A percentile compares a stretch with the other conserved stretches of the same genome.
phyloP scores from a whole-genome alignment of 140 eudicot species.

The Bidens hawaiensis region DNA sequence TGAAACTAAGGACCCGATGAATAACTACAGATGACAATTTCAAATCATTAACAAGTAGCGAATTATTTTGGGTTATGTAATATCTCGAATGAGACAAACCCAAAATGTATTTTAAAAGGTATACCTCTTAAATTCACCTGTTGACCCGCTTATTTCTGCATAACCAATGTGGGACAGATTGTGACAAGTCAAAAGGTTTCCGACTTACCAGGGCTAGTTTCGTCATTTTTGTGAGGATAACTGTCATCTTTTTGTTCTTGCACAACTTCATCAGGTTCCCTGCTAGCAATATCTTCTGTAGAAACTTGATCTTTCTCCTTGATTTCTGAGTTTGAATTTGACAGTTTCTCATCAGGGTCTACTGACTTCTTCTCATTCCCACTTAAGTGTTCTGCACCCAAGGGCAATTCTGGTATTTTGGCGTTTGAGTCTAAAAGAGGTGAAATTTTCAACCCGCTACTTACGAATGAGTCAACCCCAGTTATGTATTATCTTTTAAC shows the following conservation, averaged over 20 bases:
- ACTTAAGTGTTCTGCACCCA: neutral
- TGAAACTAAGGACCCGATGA: neutral
- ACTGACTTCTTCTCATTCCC: neutral
- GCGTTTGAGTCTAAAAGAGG: neutral
- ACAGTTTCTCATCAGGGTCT: constrained; percentile 29
- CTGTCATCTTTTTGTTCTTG: constrained; percentile 13
- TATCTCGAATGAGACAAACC: neutral
- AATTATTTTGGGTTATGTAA: neutral
- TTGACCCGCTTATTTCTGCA: constrained; percentile 1
- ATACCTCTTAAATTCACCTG: neutral
- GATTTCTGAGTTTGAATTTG: constrained; percentile 34
- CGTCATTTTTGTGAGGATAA: neutral
- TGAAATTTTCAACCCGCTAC: neutral
- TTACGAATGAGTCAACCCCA: neutral
- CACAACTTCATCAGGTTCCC: constrained; percentile 50
- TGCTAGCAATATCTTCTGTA: constrained; percentile 30
- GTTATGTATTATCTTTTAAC: neutral
- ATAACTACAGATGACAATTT: neutral
- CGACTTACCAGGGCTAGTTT: constrained; percentile 2
- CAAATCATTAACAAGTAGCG: neutral
- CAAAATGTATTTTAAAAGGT: too few species aligned
- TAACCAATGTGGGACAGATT: neutral
- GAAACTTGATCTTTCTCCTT: constrained; percentile 34
- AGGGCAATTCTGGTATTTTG: neutral
- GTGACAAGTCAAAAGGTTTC: neutral